A percentile compares a stretch with the other conserved stretches of the same genome.
phyloP scores from a whole-genome alignment of 2,329 filamentous ascomycete genomes.

The Venturia pyrina region DNA sequence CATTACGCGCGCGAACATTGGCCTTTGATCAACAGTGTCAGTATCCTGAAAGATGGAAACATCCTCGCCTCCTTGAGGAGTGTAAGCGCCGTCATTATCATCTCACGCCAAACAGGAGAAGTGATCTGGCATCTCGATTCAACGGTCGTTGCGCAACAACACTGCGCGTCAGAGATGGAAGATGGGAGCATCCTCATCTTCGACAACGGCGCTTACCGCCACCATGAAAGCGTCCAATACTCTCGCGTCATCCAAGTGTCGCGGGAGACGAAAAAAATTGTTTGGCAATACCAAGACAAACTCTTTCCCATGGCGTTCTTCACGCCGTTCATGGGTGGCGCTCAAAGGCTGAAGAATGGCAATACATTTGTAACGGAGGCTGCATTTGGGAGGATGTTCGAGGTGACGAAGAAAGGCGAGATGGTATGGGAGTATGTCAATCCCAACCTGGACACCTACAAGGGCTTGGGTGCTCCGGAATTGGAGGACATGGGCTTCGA shows the following conservation, averaged over 20 bases:
- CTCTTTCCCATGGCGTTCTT: constrained; percentile 31
- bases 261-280: constrained; percentile 28
- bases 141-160: constrained; percentile 34
- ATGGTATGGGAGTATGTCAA: constrained; percentile 37
- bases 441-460: constrained; percentile 32
- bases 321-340: constrained; percentile 39
- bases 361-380: constrained; percentile 36
- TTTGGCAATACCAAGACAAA: constrained; percentile 36
- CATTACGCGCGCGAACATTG: constrained; percentile 34
- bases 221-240: constrained; percentile 31
- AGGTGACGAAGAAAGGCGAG: constrained; percentile 32
- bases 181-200: constrained; percentile 36
- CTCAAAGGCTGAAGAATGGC: constrained; percentile 31
- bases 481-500: constrained; percentile 29
- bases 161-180: constrained; percentile 33
- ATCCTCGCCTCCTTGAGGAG: constrained; percentile 35
- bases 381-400: constrained; percentile 34
- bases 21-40: constrained; percentile 36
- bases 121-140: constrained; percentile 34
- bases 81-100: constrained; percentile 34
- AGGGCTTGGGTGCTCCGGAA: constrained; percentile 22
- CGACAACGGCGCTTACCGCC: constrained; percentile 36
- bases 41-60: constrained; percentile 29
- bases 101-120: constrained; percentile 29
- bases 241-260: constrained; percentile 34